Conservation (phyloP, 208 protist species). For the Balamuthia mandrillaris region DNA sequence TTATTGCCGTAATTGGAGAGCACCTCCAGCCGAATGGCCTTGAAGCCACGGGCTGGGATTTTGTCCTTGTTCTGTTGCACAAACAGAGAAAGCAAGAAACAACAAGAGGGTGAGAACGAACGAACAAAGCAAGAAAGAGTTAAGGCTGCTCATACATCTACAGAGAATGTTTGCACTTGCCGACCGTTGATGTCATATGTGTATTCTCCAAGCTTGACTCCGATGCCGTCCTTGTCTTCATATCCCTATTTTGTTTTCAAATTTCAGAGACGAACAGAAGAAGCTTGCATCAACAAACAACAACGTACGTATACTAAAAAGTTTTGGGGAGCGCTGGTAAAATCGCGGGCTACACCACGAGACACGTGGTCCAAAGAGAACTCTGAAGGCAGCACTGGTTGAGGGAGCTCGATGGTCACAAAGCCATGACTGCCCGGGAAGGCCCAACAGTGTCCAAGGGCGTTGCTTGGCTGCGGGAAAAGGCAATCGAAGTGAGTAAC, state of each 20-base stretch:
- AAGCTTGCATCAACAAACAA: not conserved
- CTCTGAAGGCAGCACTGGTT: not conserved
- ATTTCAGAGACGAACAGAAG: not conserved
- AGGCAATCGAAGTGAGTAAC: not conserved
- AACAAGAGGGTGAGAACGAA: not conserved
- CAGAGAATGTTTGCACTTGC: slow-evolving; percentile 25
- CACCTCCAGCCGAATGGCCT: not conserved
- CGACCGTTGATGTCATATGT: slow-evolving; percentile 24
- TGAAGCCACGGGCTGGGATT: not conserved
- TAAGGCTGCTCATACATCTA: not conserved
- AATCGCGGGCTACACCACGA: slow-evolving; percentile 19
- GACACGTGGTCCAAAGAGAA: slow-evolving; percentile 20
- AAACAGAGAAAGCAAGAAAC: not conserved
- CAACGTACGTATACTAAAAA: slow-evolving; percentile 17
- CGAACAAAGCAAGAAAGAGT: not conserved
- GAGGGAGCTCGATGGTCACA: slow-evolving; percentile 12
- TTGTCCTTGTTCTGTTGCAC: not conserved
- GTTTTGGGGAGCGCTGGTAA: slow-evolving; percentile 12
- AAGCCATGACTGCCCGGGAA: not conserved
- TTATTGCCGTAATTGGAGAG: slow-evolving; percentile 25
- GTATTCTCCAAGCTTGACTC: slow-evolving; percentile 13
- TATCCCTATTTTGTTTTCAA: not conserved
- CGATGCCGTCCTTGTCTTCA: not conserved
- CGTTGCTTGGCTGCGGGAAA: slow-evolving; percentile 3
- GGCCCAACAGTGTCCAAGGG: slow-evolving; percentile 25